A percentile compares a stretch with the other conserved stretches of the same genome.
Conservation (phyloP, 345 rosid species). For the Citrus glauca region DNA sequence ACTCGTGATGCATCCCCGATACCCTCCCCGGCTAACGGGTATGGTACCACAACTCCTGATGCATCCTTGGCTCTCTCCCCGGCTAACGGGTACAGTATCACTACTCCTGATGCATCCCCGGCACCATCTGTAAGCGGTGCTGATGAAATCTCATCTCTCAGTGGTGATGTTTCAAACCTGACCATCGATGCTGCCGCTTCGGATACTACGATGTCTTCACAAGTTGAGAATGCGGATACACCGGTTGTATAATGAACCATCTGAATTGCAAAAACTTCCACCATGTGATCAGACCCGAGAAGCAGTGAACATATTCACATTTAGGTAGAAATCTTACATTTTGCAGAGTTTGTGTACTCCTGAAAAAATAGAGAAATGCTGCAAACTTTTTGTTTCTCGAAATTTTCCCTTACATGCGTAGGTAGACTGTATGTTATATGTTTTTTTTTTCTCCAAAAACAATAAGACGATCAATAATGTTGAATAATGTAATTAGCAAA, state of each 20-base stretch:
- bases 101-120: conserved; percentile 59
- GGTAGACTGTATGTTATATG: background rate
- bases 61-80: conserved; percentile 47
- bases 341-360: background rate
- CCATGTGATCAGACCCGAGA: background rate
- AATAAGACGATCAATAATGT: background rate
- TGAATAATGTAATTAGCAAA: conserved; percentile 1
- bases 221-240: conserved; percentile 41
- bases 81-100: conserved; percentile 31
- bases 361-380: background rate
- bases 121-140: conserved; percentile 66
- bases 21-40: conserved; percentile 45
- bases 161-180: conserved; percentile 56
- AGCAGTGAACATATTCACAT: conserved; percentile 8
- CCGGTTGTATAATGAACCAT: conserved; percentile 13
- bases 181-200: conserved; percentile 61
- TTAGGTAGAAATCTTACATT: background rate
- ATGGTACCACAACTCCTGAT: conserved; percentile 37
- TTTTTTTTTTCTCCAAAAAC: background rate
- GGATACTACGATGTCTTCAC: conserved; percentile 50
- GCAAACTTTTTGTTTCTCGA: background rate
- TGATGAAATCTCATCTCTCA: conserved; percentile 62
- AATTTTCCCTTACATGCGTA: background rate
- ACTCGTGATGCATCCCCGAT: conserved; percentile 40
- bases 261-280: background rate